Evolutionary conservation across 305 asterid species (phyloP).

Genomic region (Ajuga reptans): DNA sequence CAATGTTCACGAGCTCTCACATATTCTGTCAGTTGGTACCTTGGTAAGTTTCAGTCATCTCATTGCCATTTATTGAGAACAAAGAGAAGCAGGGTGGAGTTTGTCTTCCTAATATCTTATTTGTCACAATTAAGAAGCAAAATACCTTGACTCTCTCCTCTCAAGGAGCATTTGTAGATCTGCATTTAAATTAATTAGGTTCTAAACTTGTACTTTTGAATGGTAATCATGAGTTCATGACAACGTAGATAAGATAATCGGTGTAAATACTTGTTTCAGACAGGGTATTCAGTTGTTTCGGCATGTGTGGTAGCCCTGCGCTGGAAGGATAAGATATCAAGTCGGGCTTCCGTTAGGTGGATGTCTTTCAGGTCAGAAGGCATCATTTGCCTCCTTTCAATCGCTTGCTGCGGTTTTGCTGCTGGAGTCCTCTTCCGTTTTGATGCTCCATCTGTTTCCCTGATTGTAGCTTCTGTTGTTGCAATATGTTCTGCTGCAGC

Average conservation of each 20-base stretch:
- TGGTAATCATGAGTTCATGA: background rate
- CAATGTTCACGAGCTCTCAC: conserved; percentile 55
- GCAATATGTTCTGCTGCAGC: conserved; percentile 51
- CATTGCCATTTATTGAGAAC: background rate
- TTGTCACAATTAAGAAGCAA: conserved; percentile 6
- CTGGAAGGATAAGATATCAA: conserved; percentile 50
- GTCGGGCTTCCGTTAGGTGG: conserved; percentile 30
- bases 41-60: conserved; percentile 40
- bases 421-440: conserved; percentile 62
- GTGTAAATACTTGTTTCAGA: conserved; percentile 43
- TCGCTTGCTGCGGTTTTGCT: conserved; percentile 73
- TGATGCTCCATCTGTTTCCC: conserved; percentile 46
- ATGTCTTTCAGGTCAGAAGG: conserved; percentile 57
- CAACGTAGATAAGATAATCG: conserved; percentile 12
- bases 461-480: conserved; percentile 45
- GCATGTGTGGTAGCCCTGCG: conserved; percentile 87
- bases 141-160: background rate
- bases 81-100: background rate
- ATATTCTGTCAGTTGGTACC: conserved; percentile 60
- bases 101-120: background rate
- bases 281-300: conserved; percentile 89
- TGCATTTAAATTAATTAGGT: background rate
- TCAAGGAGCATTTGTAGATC: conserved; percentile 9
- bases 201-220: background rate
- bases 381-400: conserved; percentile 50